phyloP scores from a whole-genome alignment of 306 rosid genomes.

The Cajanus cajan region DNA sequence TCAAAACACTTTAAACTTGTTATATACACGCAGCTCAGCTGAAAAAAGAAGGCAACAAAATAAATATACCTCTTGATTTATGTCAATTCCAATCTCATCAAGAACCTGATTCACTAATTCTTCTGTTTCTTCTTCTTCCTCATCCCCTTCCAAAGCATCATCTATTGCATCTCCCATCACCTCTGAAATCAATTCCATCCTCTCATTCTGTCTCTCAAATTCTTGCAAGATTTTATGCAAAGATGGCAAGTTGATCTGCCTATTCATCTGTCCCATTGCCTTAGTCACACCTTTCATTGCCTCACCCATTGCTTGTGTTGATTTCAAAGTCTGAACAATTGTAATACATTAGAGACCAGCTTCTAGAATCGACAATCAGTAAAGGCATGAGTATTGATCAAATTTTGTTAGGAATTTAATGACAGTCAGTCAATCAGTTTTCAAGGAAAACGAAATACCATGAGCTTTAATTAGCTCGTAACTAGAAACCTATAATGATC shows the following conservation, averaged over 20 bases:
- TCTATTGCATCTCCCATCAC: constrained; percentile 98
- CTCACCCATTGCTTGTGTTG: constrained; percentile 99
- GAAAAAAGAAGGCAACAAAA: not conserved
- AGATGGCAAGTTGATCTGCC: constrained; percentile 96
- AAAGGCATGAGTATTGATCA: not conserved
- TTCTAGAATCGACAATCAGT: not conserved
- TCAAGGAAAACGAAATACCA: not conserved
- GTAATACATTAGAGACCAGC: not conserved
- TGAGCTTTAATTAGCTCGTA: constrained; percentile 11
- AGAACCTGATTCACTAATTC: constrained; percentile 94
- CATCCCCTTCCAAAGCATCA: constrained; percentile 98
- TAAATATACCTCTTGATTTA: constrained; percentile 83
- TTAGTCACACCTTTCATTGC: constrained; percentile 99
- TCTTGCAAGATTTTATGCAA: constrained; percentile 96
- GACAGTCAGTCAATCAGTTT: not conserved
- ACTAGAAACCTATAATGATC: not conserved
- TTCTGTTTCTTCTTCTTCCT: constrained; percentile 96
- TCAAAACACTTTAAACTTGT: too few species aligned
- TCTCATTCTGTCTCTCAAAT: constrained; percentile 92
- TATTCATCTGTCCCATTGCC: constrained; percentile 99
- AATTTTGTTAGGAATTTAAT: not conserved
- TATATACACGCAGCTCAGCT: too few species aligned
- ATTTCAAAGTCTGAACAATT: constrained; percentile 75
- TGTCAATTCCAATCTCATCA: constrained; percentile 87
- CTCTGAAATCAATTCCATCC: constrained; percentile 81